These are phyloP conservation scores for Blastobotrys raffinosifermentans DNA, from an alignment of 1,139 yeast genomes.

Conservation along the genomic window DNA sequence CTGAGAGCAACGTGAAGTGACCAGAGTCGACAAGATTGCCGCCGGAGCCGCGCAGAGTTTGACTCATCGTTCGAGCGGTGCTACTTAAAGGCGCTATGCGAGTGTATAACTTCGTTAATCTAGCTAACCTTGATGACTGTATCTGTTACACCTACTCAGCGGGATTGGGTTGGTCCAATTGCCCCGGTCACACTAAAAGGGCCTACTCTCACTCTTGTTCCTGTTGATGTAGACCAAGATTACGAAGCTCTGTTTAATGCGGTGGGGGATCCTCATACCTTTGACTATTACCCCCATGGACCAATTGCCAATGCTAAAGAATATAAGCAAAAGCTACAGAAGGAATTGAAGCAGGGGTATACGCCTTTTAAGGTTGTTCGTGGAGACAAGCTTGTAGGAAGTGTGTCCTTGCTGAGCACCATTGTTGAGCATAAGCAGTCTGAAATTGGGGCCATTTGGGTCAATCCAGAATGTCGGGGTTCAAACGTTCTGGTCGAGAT, in stretches of 20 bases:
- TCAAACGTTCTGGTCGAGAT: background rate
- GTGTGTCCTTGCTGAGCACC: background rate
- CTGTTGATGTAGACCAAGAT: too few relatives aligned
- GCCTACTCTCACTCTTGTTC: background rate
- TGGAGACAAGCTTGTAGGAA: background rate
- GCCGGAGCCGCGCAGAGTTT: too few relatives aligned
- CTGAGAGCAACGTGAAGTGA: too few relatives aligned
- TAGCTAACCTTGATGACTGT: too few relatives aligned
- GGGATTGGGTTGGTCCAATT: too few relatives aligned
- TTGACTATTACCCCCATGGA: background rate
- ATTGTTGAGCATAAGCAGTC: background rate
- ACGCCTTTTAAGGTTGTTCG: background rate
- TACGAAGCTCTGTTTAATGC: too few relatives aligned
- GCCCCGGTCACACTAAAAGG: background rate
- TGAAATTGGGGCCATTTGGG: conserved; percentile 1
- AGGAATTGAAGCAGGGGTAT: background rate
- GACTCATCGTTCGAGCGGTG: too few relatives aligned
- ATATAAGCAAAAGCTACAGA: background rate
- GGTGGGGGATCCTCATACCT: too few relatives aligned
- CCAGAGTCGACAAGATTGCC: too few relatives aligned
- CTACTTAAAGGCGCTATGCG: too few relatives aligned
- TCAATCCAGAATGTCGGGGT: background rate
- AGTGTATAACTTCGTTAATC: too few relatives aligned
- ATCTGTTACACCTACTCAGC: too few relatives aligned
- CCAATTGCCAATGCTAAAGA: background rate